Evolutionary conservation across 2,329 filamentous ascomycete species (phyloP).

Genomic region (Chaetoscypha palmicola): DNA sequence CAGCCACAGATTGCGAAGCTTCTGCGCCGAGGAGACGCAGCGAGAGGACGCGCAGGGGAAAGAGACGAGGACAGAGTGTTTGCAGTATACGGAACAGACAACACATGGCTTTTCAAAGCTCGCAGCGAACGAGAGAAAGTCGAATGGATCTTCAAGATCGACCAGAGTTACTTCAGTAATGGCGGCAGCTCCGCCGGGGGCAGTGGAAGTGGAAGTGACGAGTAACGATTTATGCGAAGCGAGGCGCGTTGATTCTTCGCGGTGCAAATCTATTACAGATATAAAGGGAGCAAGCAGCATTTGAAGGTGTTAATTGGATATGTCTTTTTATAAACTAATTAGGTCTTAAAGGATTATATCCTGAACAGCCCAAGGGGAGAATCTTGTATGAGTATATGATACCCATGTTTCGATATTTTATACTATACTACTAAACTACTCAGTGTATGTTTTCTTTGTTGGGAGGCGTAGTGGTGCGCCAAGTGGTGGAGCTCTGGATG

Average conservation of each 20-base stretch:
- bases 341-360: background rate
- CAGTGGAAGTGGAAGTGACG: constrained; percentile 14
- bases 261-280: no score
- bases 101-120: constrained; percentile 91
- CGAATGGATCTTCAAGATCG: constrained; percentile 94
- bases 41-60: constrained; percentile 27
- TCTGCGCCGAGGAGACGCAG: constrained; percentile 39
- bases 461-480: background rate
- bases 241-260: background rate
- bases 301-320: background rate
- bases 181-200: constrained; percentile 14
- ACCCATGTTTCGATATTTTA: constrained; percentile 14
- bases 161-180: constrained; percentile 49
- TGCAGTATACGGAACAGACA: constrained; percentile 88
- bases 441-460: constrained; percentile 4
- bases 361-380: background rate
- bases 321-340: constrained; percentile 1
- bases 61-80: constrained; percentile 53
- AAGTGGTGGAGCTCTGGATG: no score
- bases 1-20: constrained; percentile 80
- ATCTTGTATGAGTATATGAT: constrained; percentile 14
- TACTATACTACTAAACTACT: background rate
- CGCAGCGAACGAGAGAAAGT: constrained; percentile 86
- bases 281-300: background rate
- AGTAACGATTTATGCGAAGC: background rate